These are phyloP conservation scores for Tricholoma furcatifolium DNA, from an alignment of 768 basidiomycete genomes.

Conservation along the genomic window DNA sequence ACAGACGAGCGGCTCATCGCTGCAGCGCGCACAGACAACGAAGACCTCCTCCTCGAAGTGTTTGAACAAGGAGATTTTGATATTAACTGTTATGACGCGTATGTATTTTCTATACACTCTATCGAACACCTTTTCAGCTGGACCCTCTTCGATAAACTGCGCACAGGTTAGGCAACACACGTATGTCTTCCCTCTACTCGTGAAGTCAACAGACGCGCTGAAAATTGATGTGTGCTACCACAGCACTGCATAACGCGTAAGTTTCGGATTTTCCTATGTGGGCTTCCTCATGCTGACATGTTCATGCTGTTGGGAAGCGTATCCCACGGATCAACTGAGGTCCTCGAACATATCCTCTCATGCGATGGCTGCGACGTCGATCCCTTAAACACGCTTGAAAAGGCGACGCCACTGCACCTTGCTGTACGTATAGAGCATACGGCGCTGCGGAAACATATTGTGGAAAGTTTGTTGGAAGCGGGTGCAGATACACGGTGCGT, in stretches of 20 bases:
- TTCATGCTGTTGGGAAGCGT: constrained; percentile 33
- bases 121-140: no score
- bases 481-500: constrained; percentile 71
- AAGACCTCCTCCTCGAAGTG: constrained; percentile 61
- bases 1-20: constrained; percentile 71
- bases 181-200: constrained; percentile 37
- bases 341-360: constrained; percentile 71
- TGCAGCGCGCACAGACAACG: constrained; percentile 73
- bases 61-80: constrained; percentile 58
- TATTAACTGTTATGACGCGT: constrained; percentile 82
- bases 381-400: constrained; percentile 64
- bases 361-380: constrained; percentile 83
- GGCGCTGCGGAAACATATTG: constrained; percentile 52
- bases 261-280: constrained; percentile 14
- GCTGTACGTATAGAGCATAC: constrained; percentile 57
- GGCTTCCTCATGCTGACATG: not conserved
- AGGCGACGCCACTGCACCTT: constrained; percentile 78
- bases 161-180: constrained; percentile 72
- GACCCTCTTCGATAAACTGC: not conserved
- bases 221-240: not conserved
- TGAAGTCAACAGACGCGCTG: not conserved
- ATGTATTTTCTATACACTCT: constrained; percentile 25
- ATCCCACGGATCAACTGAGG: constrained; percentile 53
- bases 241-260: constrained; percentile 76
- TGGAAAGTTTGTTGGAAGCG: constrained; percentile 71